A percentile compares a stretch with the other conserved stretches of the same genome.
Evolutionary conservation across 257 asterid species (phyloP).

Genomic region (Solanum piurae): DNA sequence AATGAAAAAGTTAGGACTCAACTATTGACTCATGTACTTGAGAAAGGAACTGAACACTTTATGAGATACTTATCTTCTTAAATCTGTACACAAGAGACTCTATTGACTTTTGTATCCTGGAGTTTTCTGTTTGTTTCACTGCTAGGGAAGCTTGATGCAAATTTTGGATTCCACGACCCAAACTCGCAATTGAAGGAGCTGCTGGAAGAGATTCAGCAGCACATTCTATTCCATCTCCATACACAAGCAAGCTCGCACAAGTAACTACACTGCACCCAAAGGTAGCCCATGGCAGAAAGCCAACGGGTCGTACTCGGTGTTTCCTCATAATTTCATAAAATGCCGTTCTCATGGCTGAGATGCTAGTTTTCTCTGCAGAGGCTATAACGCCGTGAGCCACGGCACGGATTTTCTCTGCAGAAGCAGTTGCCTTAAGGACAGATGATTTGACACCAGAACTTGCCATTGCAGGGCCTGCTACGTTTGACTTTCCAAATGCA

Average conservation of each 20-base stretch:
- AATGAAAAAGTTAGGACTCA: not conserved
- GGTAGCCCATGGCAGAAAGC: constrained; percentile 72
- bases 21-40: not conserved
- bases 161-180: constrained; percentile 85
- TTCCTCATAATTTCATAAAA: constrained; percentile 88
- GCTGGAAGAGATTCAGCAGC: constrained; percentile 75
- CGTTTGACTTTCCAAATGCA: constrained; percentile 51
- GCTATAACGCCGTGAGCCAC: constrained; percentile 75
- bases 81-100: constrained; percentile 56
- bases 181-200: constrained; percentile 81
- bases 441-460: constrained; percentile 45
- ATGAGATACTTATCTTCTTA: constrained; percentile 24
- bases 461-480: constrained; percentile 41
- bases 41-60: not conserved
- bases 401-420: constrained; percentile 72
- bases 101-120: constrained; percentile 53
- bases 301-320: constrained; percentile 37
- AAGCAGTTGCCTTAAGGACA: constrained; percentile 40
- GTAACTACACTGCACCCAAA: constrained; percentile 84
- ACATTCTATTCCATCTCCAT: constrained; percentile 91
- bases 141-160: constrained; percentile 61
- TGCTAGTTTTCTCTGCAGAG: constrained; percentile 76
- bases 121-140: constrained; percentile 44
- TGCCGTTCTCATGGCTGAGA: constrained; percentile 80
- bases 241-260: constrained; percentile 56